Evolutionary conservation across 139 green algal species (phyloP).

Genomic region (Chlorella sorokiniana): DNA sequence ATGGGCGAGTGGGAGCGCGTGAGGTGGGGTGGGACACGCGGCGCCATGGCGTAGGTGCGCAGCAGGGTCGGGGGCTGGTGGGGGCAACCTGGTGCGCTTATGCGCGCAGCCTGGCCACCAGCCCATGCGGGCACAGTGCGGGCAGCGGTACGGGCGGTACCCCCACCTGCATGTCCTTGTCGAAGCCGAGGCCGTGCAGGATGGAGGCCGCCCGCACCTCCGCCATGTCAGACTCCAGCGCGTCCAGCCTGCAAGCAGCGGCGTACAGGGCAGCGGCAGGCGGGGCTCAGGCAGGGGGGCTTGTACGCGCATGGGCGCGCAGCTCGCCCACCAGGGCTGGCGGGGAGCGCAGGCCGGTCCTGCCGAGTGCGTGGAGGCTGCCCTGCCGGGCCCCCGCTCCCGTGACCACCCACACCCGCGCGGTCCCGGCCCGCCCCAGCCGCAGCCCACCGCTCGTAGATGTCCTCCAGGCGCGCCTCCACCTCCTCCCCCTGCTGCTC

Average conservation of each 20-base stretch:
- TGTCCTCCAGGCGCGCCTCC: slow-evolving; percentile 71
- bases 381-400: too few species aligned
- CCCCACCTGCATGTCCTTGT: slow-evolving; percentile 78
- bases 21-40: too few species aligned
- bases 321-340: too few species aligned
- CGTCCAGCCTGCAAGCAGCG: slow-evolving; percentile 69
- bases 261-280: neutral
- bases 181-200: slow-evolving; percentile 95
- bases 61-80: too few species aligned
- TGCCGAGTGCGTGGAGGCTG: too few species aligned
- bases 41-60: neutral
- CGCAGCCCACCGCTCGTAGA: slow-evolving; percentile 63
- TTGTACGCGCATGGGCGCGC: too few species aligned
- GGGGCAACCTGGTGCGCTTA: too few species aligned
- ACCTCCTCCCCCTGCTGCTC: slow-evolving; percentile 73
- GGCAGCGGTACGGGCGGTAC: too few species aligned
- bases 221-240: slow-evolving; percentile 77
- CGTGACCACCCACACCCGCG: neutral
- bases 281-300: too few species aligned
- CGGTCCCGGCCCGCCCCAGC: neutral
- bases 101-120: too few species aligned
- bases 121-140: too few species aligned
- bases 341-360: too few species aligned
- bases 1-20: neutral
- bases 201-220: slow-evolving; percentile 85